Conservation (phyloP, 257 asterid species). For the Gentiana dahurica region DNA sequence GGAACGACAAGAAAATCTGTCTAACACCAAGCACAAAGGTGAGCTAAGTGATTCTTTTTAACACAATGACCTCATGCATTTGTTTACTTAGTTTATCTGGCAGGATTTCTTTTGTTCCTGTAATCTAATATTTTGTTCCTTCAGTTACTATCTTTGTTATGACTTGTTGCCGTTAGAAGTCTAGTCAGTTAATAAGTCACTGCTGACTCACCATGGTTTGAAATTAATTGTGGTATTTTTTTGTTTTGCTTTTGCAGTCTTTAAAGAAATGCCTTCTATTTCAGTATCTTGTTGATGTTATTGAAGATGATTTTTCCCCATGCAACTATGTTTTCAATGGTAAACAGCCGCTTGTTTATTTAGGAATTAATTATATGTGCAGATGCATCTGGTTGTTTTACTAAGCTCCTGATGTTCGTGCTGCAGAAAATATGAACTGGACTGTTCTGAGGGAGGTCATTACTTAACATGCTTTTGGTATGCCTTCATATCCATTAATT, state of each 20-base stretch:
- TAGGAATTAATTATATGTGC: background rate
- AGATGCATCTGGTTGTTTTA: background rate
- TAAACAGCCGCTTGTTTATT: constrained; percentile 10
- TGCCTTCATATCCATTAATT: constrained; percentile 13
- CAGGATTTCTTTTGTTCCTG: background rate
- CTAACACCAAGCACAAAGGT: constrained; percentile 37
- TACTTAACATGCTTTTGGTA: constrained; percentile 72
- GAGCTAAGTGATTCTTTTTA: constrained; percentile 5
- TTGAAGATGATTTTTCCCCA: constrained; percentile 66
- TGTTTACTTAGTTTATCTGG: background rate
- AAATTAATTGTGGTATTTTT: background rate
- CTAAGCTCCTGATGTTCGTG: constrained; percentile 1
- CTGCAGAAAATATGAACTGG: constrained; percentile 74
- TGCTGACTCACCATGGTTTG: background rate
- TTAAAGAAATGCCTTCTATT: constrained; percentile 64
- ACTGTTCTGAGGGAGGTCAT: constrained; percentile 58
- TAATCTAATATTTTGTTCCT: background rate
- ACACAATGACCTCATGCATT: background rate
- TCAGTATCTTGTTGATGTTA: constrained; percentile 66
- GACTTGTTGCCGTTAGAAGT: background rate
- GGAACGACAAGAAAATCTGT: constrained; percentile 19
- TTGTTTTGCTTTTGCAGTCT: constrained; percentile 35
- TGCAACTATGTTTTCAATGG: constrained; percentile 52
- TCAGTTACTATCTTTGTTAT: background rate
- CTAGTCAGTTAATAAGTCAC: background rate